Conservation (phyloP, 148 eudicot genomes). For the Agrostemma githago region DNA sequence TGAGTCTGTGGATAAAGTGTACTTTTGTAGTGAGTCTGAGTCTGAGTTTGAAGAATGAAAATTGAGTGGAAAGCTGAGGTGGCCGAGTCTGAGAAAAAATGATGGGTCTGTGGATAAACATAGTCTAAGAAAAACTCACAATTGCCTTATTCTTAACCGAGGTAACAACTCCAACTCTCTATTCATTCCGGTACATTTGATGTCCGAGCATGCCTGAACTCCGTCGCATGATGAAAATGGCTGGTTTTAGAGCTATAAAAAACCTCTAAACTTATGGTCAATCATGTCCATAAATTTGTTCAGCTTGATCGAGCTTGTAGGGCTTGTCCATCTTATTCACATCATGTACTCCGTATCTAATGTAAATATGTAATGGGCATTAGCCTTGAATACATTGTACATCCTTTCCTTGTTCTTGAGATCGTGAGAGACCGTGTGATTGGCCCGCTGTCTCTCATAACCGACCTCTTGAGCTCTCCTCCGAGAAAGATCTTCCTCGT, state of each 20-base stretch:
- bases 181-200: conserved; percentile 52
- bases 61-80: no score
- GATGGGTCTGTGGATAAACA: no score
- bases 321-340: conserved; percentile 55
- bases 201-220: conserved; percentile 44
- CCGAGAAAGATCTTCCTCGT: conserved; percentile 43
- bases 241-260: conserved; percentile 47
- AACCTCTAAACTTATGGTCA: conserved; percentile 42
- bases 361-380: conserved; percentile 28
- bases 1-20: no score
- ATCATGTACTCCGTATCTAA: conserved; percentile 22
- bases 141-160: conserved; percentile 53
- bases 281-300: conserved; percentile 57
- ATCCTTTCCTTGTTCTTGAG: conserved; percentile 39
- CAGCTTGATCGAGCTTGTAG: conserved; percentile 39
- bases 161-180: conserved; percentile 77
- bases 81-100: no score
- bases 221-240: conserved; percentile 34
- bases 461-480: conserved; percentile 45
- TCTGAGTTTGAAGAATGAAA: no score
- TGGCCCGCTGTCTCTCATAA: conserved; percentile 57
- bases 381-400: conserved; percentile 60
- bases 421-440: conserved; percentile 44
- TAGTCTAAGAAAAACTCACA: conserved; percentile 40
- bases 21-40: no score